Conservation (phyloP, 1,284 basidiomycete species). For the Neotropicomus parvogracilis region DNA sequence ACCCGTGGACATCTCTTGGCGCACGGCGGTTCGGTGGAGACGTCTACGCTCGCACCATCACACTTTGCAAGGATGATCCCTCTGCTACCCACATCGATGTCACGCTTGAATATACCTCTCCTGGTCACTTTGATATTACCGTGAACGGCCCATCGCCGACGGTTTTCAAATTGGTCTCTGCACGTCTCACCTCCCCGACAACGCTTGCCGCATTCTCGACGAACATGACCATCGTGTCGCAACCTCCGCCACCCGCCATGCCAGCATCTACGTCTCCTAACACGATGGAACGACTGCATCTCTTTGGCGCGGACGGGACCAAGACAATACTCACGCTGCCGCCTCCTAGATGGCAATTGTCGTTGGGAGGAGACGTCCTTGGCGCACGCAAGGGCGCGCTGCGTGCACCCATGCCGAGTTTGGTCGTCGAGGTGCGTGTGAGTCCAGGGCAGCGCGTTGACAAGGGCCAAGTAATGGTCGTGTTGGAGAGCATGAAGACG, state of each 20-base stretch:
- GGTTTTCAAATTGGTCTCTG: conserved; percentile 50
- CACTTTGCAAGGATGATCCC: conserved; percentile 51
- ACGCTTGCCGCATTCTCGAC: conserved; percentile 46
- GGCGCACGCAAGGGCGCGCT: conserved; percentile 52
- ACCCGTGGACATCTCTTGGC: conserved; percentile 66
- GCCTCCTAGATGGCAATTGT: conserved; percentile 63
- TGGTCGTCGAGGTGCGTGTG: conserved; percentile 84
- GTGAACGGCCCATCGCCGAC: conserved; percentile 41
- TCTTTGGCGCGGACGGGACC: conserved; percentile 54
- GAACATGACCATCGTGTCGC: conserved; percentile 70
- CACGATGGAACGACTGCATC: conserved; percentile 65
- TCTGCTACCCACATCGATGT: conserved; percentile 41
- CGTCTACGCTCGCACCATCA: conserved; percentile 55
- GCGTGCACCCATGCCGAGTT: conserved; percentile 84
- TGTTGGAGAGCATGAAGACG: conserved; percentile 96
- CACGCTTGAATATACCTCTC: conserved; percentile 41
- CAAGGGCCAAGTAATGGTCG: conserved; percentile 75
- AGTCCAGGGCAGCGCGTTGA: conserved; percentile 73
- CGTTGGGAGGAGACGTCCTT: conserved; percentile 55
- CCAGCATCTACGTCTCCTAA: conserved; percentile 49
- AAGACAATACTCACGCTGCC: conserved; percentile 61
- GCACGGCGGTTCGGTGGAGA: conserved; percentile 78
- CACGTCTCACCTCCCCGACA: conserved; percentile 48
- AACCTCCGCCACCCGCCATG: conserved; percentile 48
- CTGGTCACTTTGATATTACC: conserved; percentile 52